These are phyloP conservation scores for Backusella westeae DNA, from an alignment of 192 early-diverging fungal species.

Conservation along the genomic window DNA sequence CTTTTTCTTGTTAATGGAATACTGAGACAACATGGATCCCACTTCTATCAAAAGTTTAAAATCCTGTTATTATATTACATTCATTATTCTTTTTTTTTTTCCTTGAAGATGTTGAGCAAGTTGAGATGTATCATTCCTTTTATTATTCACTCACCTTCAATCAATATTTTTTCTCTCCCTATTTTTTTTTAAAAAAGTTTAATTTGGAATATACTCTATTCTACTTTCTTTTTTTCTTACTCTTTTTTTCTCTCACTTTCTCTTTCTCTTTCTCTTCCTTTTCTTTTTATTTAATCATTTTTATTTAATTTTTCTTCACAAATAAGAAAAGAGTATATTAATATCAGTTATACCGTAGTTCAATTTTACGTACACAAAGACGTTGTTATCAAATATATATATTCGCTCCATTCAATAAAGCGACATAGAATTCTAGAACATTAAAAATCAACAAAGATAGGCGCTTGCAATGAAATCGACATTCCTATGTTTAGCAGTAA, in stretches of 20 bases:
- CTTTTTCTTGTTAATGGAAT: neutral
- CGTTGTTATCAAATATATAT: neutral
- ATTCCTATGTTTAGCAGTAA: slow-evolving; percentile 6
- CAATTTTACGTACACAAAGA: neutral
- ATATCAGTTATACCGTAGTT: neutral
- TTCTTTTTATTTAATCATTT: neutral
- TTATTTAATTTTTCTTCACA: neutral
- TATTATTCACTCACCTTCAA: neutral
- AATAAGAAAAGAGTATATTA: neutral
- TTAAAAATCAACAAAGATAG: neutral
- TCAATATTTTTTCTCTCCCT: neutral
- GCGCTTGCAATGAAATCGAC: neutral
- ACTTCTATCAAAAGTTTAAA: neutral
- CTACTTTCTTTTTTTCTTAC: neutral
- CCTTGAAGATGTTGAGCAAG: neutral
- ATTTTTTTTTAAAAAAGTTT: slow-evolving; percentile 4
- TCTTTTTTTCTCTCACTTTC: neutral
- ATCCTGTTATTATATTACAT: neutral
- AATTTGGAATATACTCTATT: neutral
- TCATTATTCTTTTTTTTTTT: neutral
- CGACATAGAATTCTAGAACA: slow-evolving; percentile 2
- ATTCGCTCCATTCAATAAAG: neutral
- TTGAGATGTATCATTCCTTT: neutral
- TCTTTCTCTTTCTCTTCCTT: neutral
- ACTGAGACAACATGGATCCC: neutral